Evolutionary conservation across 208 protist genomes (phyloP), one percentile per base, ranked within the genome.

Genomic region (Leishmania major): DNA sequence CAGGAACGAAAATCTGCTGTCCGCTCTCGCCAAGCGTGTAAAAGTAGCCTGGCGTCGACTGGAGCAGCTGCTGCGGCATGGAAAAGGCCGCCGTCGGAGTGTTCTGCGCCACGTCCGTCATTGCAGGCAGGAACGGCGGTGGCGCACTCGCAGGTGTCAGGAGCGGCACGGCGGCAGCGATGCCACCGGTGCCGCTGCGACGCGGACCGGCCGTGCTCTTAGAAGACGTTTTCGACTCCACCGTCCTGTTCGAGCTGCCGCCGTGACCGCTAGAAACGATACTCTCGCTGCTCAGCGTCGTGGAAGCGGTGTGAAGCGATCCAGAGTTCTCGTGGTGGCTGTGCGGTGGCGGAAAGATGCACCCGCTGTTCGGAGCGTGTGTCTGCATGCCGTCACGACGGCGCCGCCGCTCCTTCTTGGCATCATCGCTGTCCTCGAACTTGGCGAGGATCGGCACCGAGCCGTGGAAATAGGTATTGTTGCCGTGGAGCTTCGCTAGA

Each of bases 351-450:
- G 87, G 87, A 70, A 91, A 90, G 59, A 91, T 84, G 73, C 84
- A 89, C 35, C 87, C 83, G 31, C 87, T 89, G 80, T 70, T 90
- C 53, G 80, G 81, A 53, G 79, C 85, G 43, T 86, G 80, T 28
- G 81, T 69, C 62, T 83, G 75, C 55, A 71, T 49, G 7, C 82
- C 87, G 47, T 95, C 93, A 25, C 93, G 86, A 17, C 93, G 91
- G 22, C 85, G 86, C 5, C 93, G 91, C 8, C 93, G 91, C 64
- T 93, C 91, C 37, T 77, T 87, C 78, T 96, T 96, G 19, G 93
- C 91, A 62, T 92, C 85, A 1, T 94, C 90, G 69, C 75, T 95
- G 85, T 96, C 93, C 67, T 89, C 89, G 55, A 92, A 96, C 86
- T 96, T 96, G 8, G 91, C 93, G 70, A 96, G 82, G 13, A 93